Evolutionary conservation across 1,284 basidiomycete species (phyloP).

Genomic region (Ustilago trichophora): DNA sequence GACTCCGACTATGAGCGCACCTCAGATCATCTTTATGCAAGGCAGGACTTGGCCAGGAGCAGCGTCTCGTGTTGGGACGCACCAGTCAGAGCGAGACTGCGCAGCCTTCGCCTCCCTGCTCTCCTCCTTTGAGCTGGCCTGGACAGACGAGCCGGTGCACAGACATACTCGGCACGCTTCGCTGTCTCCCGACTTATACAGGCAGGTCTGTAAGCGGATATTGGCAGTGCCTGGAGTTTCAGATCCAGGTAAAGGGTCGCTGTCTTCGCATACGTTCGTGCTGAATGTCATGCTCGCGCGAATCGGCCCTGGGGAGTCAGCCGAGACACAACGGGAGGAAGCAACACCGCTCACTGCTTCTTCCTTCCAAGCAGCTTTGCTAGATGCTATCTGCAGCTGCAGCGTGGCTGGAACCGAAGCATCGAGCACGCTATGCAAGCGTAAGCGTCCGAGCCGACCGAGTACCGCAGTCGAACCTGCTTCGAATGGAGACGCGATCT

Average conservation of each 20-base stretch:
- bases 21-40: conserved; percentile 14
- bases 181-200: conserved; percentile 9
- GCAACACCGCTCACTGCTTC: neutral
- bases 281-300: conserved; percentile 7
- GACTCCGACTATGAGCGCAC: neutral
- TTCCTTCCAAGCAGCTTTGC: conserved; percentile 4
- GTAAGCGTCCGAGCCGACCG: conserved; percentile 4
- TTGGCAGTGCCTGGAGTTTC: neutral
- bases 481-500: too few species aligned
- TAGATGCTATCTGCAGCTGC: conserved; percentile 3
- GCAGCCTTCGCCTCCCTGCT: conserved; percentile 7
- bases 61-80: neutral
- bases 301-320: neutral
- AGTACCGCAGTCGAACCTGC: neutral
- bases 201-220: conserved; percentile 7
- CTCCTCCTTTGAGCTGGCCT: conserved; percentile 4
- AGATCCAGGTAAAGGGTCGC: neutral
- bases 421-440: neutral
- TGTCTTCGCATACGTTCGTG: neutral
- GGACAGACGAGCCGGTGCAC: conserved; percentile 1
- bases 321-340: neutral
- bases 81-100: conserved; percentile 1
- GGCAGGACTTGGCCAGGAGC: conserved; percentile 9
- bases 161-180: neutral
- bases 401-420: neutral